Base-by-base conservation (phyloP, 1,284 basidiomycete species). In the Peniophora sp. region DNA sequence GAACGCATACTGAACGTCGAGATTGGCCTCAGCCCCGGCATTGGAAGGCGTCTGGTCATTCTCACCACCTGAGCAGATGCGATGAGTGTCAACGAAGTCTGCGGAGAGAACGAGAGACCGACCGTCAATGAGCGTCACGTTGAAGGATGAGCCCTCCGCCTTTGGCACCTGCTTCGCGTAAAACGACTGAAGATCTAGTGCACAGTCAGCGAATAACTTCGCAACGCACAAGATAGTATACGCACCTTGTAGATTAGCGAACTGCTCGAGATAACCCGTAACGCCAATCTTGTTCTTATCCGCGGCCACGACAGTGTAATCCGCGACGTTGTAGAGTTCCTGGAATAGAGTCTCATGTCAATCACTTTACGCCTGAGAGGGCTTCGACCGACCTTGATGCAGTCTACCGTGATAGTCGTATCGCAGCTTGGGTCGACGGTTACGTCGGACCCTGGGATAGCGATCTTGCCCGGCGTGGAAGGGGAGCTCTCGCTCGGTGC, bases 1-100 rank as follows among this genome's bases (percentile, higher is more conserved):
- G 55, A 78, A 82, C 1, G 74, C 83, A 67, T 76, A 85, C 62
- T 83, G 85, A 6, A 70, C 74, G 62, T 87, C 89, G 54, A 92
- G 65, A 58, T 88, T 75, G 12, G 87, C 88, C 64, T 92, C 88
- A 3, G 59, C 62, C 1, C 85, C 86, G 11, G 85, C 78, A n/a
- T 68, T 66, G 0, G 63, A 60, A 15, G 67, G 54, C 34, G 60
- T 78, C 63, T 92, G 88, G 54, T 74, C 71, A 58, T 90, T 88
- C 51, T 70, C 50, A 3, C 81, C 85, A 46, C 76, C 84, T 58
- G 27, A 15, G 37, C 37, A 15, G n/a, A 15, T 41, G 14, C 32
- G 5, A n/a, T 47, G 18, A 41, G 15, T 37, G 20, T 32, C 6
- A 15, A 41, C 15, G 37, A 41, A 41, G 27, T 5, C 12, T 32